These are phyloP conservation scores for Gentiana straminea DNA, from an alignment of 257 asterid species.

Conservation along the genomic window DNA sequence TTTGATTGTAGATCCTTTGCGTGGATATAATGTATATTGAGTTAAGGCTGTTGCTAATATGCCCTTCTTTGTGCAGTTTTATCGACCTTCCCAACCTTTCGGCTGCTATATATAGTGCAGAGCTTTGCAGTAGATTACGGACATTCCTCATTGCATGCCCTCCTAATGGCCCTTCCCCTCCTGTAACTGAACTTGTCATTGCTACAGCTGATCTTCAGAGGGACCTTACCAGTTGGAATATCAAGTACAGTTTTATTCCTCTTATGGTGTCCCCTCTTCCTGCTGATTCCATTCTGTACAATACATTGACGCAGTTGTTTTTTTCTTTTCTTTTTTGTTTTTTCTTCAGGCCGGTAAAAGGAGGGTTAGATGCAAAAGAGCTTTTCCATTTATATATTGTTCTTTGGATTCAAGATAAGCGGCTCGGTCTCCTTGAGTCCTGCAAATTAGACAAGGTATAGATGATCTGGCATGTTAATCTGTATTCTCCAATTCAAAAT, in stretches of 20 bases:
- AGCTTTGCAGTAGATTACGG: slow-evolving; percentile 44
- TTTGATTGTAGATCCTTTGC: too few relatives aligned
- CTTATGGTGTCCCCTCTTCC: slow-evolving; percentile 3
- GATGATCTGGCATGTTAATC: neutral
- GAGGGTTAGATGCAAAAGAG: slow-evolving; percentile 48
- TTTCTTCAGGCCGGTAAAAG: slow-evolving; percentile 35
- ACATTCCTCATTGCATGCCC: slow-evolving; percentile 52
- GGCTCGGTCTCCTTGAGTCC: slow-evolving; percentile 37
- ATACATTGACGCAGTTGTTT: neutral
- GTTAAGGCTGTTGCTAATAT: neutral
- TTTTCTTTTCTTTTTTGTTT: neutral
- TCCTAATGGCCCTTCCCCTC: slow-evolving; percentile 42
- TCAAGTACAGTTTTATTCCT: slow-evolving; percentile 20
- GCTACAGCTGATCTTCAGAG: slow-evolving; percentile 47
- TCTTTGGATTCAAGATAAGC: slow-evolving; percentile 43
- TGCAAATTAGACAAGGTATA: slow-evolving; percentile 31
- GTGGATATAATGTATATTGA: neutral
- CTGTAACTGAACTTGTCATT: slow-evolving; percentile 41
- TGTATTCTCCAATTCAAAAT: neutral
- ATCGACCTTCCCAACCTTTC: slow-evolving; percentile 44
- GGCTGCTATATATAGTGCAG: slow-evolving; percentile 45
- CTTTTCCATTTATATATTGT: slow-evolving; percentile 42
- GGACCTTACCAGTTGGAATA: slow-evolving; percentile 43
- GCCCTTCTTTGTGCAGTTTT: slow-evolving; percentile 21
- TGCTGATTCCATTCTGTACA: neutral